Conservation (phyloP, 1,284 basidiomycete genomes). For the Heterobasidion occidentale region DNA sequence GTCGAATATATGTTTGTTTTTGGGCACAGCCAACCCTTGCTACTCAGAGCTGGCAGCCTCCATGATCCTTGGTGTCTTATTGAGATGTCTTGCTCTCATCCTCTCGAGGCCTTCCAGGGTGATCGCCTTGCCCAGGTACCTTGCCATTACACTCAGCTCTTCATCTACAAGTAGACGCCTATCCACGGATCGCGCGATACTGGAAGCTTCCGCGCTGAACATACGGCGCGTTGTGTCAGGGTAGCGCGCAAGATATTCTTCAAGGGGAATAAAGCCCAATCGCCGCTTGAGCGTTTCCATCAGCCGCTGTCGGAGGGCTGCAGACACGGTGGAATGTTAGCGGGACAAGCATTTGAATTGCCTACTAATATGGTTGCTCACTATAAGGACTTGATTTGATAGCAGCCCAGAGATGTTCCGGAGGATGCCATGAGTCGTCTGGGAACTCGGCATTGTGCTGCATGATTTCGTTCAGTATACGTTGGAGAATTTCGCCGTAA, state of each 20-base stretch:
- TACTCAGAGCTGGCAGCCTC: background rate
- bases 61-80: background rate
- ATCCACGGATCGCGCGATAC: background rate
- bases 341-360: background rate
- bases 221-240: background rate
- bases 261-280: constrained; percentile 1
- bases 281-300: background rate
- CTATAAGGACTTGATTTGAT: background rate
- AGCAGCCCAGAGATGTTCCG: background rate
- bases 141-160: background rate
- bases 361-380: background rate
- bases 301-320: background rate
- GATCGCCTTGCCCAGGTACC: background rate
- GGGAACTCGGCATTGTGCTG: background rate
- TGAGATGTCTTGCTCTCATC: background rate
- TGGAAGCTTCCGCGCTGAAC: background rate
- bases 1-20: no score
- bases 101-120: background rate
- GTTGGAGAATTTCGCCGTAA: background rate
- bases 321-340: background rate
- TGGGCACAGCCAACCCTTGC: background rate
- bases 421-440: constrained; percentile 1
- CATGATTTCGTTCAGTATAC: background rate
- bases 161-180: background rate
- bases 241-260: constrained; percentile 3